Evolutionary conservation across 257 asterid species (phyloP), one percentile per base, ranked within the genome.

Genomic region (Oldenlandia corymbosa): DNA sequence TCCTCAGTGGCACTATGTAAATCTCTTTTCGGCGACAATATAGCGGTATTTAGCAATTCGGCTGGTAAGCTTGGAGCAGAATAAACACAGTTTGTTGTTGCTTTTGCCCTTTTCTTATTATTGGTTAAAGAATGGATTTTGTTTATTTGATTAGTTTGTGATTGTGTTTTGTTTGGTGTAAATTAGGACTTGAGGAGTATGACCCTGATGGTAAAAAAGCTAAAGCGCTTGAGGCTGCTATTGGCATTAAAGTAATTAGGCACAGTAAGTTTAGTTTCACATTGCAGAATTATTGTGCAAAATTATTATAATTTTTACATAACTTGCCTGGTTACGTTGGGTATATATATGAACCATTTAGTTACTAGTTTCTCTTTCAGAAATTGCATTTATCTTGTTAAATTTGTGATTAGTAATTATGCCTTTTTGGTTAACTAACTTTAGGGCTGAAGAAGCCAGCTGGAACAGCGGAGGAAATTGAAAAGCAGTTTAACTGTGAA

Each of bases 381-480:
- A 58, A 58, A 50, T 47, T 47, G 58, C 27, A 36, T 34, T 36
- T 43, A 5, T 3, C 26, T 17, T 58, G 28, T 68, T 43, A 24
- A 45, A 13, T n/a, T 5, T 37, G 62, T 24, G 16, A 21, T 53
- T 63, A 20, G 21, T 43, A 39, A 60, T 71, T 63, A 37, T 46
- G 45, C 62, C 58, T 16, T 69, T 70, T 66, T 68, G 56, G 66
- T 61, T 46, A 41, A 72, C 57, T 59, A 65, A 72, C 30, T 62
- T 16, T 59, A 93, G 97, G 70, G 74, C 71, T 68, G 73, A 93
- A 93, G 87, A 90, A 93, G 75, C 97, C 99, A 13, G 92, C 85
- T 17, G 99, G 99, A 79, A 77, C 94, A 56, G 94, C 95, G 24
- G 91, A 85, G 66, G 99, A 93, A 72, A 80, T 90, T 65, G 99